These are phyloP conservation scores for Ceratopteris richardii DNA, from an alignment of 75 land plant genomes.

Conservation along the genomic window DNA sequence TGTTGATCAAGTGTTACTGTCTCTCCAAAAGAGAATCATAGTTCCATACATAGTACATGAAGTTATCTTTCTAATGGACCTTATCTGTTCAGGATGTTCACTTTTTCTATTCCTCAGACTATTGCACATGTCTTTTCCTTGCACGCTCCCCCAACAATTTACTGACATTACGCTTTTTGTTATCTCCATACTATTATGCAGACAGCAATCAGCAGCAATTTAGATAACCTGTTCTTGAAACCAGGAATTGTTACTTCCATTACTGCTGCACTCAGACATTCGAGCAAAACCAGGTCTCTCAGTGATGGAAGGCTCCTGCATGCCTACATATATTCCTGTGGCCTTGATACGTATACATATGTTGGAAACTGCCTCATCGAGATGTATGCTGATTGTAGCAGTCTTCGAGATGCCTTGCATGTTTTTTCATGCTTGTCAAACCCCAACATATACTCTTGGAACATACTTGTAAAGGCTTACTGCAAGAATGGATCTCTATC, in stretches of 20 bases:
- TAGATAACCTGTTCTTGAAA: neutral
- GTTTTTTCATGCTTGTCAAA: constrained; percentile 22
- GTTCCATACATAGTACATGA: too few species aligned
- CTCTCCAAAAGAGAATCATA: too few species aligned
- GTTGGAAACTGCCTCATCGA: constrained; percentile 6
- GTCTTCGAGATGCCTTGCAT: constrained; percentile 11
- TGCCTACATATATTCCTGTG: neutral
- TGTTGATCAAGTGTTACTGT: too few species aligned
- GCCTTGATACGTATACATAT: neutral
- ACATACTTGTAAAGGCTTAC: constrained; percentile 5
- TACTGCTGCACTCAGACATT: neutral
- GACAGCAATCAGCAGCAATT: too few species aligned
- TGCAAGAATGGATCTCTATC: neutral
- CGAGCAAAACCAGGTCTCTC: neutral
- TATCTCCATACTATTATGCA: too few species aligned
- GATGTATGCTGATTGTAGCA: constrained; percentile 9
- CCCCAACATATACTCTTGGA: constrained; percentile 18
- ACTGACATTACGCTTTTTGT: too few species aligned
- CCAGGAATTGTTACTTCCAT: neutral
- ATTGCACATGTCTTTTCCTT: too few species aligned
- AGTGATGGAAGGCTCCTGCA: constrained; percentile 2
- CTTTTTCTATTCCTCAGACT: too few species aligned
- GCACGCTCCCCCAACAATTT: too few species aligned
- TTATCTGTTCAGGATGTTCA: too few species aligned
- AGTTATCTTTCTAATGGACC: too few species aligned